Evolutionary conservation across 805 yeast species (phyloP).

Genomic region (Torulaspora microellipsoides): DNA sequence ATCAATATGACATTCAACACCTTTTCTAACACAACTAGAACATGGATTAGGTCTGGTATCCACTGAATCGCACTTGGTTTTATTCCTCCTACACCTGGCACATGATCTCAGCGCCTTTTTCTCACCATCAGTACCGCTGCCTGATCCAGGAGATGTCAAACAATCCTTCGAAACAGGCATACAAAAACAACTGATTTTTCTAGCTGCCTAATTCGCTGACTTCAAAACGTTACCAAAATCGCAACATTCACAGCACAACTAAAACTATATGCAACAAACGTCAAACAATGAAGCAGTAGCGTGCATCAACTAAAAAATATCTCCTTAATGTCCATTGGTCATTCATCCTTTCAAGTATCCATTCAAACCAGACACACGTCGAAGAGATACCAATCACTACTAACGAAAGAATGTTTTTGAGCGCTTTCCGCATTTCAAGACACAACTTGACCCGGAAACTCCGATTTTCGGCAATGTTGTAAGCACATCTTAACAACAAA

Average conservation of each 20-base stretch:
- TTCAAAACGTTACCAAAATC: neutral
- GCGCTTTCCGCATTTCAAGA: too few species aligned
- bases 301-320: too few species aligned
- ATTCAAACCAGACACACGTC: too few species aligned
- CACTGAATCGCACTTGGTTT: slow-evolving; percentile 59
- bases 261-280: too few species aligned
- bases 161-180: neutral
- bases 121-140: neutral
- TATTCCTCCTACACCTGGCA: slow-evolving; percentile 59
- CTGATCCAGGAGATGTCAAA: neutral
- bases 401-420: too few species aligned
- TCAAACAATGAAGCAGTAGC: too few species aligned
- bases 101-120: slow-evolving; percentile 50
- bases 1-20: slow-evolving; percentile 51
- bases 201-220: neutral
- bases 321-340: too few species aligned
- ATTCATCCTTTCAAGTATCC: too few species aligned
- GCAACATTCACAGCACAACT: neutral
- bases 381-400: too few species aligned
- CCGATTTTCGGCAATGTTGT: too few species aligned
- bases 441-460: too few species aligned
- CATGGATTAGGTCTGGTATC: slow-evolving; percentile 52
- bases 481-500: too few species aligned
- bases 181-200: neutral
- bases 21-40: slow-evolving; percentile 49